Base-by-base conservation (phyloP, 2,329 filamentous ascomycete species). In the Botryosphaeria agaves region DNA sequence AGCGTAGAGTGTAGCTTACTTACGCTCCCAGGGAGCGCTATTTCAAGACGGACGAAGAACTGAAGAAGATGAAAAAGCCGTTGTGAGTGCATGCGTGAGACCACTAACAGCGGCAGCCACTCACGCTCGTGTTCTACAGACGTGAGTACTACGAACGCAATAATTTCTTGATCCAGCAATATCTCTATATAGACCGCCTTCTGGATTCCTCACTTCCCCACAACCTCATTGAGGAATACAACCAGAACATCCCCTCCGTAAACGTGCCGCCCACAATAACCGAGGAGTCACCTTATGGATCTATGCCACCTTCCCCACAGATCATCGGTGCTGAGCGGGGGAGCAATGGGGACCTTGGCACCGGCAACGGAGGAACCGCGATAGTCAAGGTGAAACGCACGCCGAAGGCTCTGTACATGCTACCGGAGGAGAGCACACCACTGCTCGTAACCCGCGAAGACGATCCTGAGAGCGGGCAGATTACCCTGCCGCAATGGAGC, bases 141-240 rank as follows among this genome's bases (percentile, higher is more conserved):
- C 78, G 84, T 28, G 48, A 76, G 45, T 94, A 93, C 57, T 92
- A 95, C 47, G 76, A 91, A 59, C 72, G 81, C 26, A 87, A 76
- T 47, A 95, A 95, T 55, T 74, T 76, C 41, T 63, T 94, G 26
- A 73, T 95, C 35, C 80, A 89, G 51, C 79, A 92, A 49, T 95
- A 94, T 51, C 64, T 91, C 38, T 94, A 91, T 51, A 93, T 94
- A 43, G 87, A 94, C 55, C 72, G 77, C 31, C 62, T 95, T 33
- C 66, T 95, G 36, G 84, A 93, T 55, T 93, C 83, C 6, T 85
- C 82, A 18, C 69, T 93, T n/a, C 85, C 85, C 2, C 85, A 92
- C 47, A 76, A 87, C 43, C 62, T 95, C 26, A 73, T 95, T 34
- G 85, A 91, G 47, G 85, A 94, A 53, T 94, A 93, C 52, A 75